Evolutionary conservation across 768 basidiomycete species (phyloP).

Genomic region (Termitomyces heimii): DNA sequence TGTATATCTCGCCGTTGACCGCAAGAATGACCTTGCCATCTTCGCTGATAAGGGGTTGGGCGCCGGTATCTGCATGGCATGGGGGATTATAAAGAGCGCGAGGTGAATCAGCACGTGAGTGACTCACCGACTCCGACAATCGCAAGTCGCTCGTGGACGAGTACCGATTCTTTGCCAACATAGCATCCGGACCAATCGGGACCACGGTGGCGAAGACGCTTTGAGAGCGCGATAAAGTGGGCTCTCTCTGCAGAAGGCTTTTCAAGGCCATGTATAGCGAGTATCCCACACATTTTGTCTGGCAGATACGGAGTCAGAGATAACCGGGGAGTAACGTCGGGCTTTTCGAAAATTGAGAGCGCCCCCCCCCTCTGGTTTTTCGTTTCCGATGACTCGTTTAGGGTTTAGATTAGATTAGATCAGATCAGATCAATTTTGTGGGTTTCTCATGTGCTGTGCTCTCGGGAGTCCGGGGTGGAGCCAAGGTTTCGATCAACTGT

Average conservation of each 20-base stretch:
- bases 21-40: slow-evolving; percentile 81
- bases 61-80: slow-evolving; percentile 83
- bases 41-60: slow-evolving; percentile 86
- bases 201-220: slow-evolving; percentile 87
- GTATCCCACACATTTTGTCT: slow-evolving; percentile 82
- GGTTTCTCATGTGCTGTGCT: too few species aligned
- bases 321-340: slow-evolving; percentile 6
- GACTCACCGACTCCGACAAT: slow-evolving; percentile 93
- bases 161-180: slow-evolving; percentile 73
- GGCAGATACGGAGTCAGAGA: slow-evolving; percentile 7
- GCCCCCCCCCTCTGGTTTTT: background rate
- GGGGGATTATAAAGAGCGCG: background rate
- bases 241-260: slow-evolving; percentile 65
- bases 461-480: background rate
- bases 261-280: slow-evolving; percentile 77
- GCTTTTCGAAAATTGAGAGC: slow-evolving; percentile 8
- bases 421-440: too few species aligned
- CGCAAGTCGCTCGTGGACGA: slow-evolving; percentile 94
- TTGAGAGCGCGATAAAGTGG: slow-evolving; percentile 79
- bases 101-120: slow-evolving; percentile 1
- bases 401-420: slow-evolving; percentile 14
- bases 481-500: background rate
- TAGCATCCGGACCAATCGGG: slow-evolving; percentile 99
- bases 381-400: slow-evolving; percentile 15
- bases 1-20: slow-evolving; percentile 99